These are phyloP conservation scores for Zymoseptoria passerinii DNA, from an alignment of 2,329 filamentous ascomycete genomes.

Conservation along the genomic window DNA sequence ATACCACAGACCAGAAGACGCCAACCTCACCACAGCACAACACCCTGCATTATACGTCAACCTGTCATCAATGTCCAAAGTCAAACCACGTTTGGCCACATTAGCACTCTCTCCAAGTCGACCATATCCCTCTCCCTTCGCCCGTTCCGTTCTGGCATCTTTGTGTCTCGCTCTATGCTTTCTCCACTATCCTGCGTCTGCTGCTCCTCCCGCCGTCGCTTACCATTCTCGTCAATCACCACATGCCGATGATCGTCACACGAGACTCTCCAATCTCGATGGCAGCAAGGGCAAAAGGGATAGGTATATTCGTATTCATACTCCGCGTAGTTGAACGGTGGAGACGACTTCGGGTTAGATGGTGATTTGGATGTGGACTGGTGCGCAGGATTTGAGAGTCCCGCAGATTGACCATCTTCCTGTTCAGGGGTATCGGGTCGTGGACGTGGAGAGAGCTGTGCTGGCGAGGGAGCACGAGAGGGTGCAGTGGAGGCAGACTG, in stretches of 20 bases:
- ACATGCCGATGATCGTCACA: not conserved
- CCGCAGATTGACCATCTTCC: not conserved
- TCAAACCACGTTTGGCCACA: not conserved
- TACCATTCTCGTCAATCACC: not conserved
- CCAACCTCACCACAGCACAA: not conserved
- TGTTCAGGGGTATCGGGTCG: not conserved
- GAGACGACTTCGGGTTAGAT: too few relatives aligned
- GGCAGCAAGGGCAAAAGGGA: not conserved
- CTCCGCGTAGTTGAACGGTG: not conserved
- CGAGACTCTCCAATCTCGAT: not conserved
- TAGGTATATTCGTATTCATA: not conserved
- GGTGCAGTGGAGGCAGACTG: too few relatives aligned
- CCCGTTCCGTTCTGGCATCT: too few relatives aligned
- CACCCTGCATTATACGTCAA: not conserved
- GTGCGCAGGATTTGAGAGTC: too few relatives aligned
- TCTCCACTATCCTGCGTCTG: not conserved
- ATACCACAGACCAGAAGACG: too few relatives aligned
- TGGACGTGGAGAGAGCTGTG: too few relatives aligned
- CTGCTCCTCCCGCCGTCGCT: too few relatives aligned
- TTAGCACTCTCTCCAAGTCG: not conserved
- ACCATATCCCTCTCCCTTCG: not conserved
- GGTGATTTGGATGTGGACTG: too few relatives aligned
- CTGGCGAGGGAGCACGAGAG: not conserved
- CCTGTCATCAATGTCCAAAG: not conserved
- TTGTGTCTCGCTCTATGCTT: not conserved